Percentiles rank a stretch among this genome's conserved stretches.
Evolutionary conservation across 495 filamentous ascomycete genomes (phyloP).

Genomic region (Astrothelium macrocarpum): DNA sequence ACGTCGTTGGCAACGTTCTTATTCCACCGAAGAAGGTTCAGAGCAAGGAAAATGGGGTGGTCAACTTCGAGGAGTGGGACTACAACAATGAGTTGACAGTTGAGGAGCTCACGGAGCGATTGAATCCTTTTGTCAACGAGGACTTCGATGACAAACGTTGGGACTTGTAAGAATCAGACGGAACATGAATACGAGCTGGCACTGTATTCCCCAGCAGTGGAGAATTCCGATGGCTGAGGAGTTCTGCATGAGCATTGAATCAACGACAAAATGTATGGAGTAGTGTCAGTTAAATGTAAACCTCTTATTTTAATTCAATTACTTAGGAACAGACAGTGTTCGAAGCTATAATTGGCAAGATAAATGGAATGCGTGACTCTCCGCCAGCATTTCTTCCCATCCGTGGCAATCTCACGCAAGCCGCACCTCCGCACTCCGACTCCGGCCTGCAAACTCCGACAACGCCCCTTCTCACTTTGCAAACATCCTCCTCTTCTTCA

Average conservation of each 20-base stretch:
- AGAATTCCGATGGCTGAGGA: no score
- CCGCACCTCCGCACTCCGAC: background rate
- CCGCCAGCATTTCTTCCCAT: background rate
- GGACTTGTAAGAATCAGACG: background rate
- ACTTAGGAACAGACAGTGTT: background rate
- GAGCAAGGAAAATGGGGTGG: constrained; percentile 12
- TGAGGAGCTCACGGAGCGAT: constrained; percentile 52
- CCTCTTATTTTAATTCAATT: background rate
- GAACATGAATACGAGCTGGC: background rate
- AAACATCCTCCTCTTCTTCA: background rate
- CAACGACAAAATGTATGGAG: background rate
- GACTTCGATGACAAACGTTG: constrained; percentile 6
- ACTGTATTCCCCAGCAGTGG: no score
- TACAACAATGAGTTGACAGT: constrained; percentile 48
- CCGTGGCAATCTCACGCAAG: background rate
- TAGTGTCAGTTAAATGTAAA: background rate
- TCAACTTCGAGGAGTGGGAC: constrained; percentile 12
- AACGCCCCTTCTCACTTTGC: background rate
- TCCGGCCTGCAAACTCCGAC: background rate
- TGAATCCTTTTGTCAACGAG: constrained; percentile 39
- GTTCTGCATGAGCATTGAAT: no score
- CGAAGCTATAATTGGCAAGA: background rate
- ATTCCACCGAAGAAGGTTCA: constrained; percentile 58
- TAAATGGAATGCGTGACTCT: background rate
- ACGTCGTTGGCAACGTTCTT: constrained; percentile 59